These are phyloP conservation scores for Malania oleifera DNA, from an alignment of 164 flowering plant species.

Conservation along the genomic window DNA sequence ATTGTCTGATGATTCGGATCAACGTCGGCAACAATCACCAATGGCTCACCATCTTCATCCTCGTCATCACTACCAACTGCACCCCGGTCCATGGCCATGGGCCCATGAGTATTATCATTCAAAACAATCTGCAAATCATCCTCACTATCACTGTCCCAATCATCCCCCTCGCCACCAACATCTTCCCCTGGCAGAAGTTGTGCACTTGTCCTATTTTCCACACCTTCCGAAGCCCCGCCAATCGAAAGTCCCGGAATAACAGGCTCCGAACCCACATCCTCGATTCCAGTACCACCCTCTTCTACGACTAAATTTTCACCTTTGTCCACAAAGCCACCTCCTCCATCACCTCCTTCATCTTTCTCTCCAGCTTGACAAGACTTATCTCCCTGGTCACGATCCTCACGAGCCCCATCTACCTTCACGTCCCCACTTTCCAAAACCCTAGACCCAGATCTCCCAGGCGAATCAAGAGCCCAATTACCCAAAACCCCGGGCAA, in stretches of 20 bases:
- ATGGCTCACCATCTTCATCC: slow-evolving; percentile 65
- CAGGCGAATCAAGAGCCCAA: neutral
- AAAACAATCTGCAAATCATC: slow-evolving; percentile 95
- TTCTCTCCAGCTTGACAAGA: slow-evolving; percentile 8
- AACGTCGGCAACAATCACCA: slow-evolving; percentile 66
- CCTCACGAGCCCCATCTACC: slow-evolving; percentile 20
- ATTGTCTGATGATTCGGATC: slow-evolving; percentile 39
- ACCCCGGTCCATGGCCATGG: slow-evolving; percentile 38
- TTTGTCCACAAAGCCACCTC: slow-evolving; percentile 12
- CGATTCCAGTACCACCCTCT: slow-evolving; percentile 22
- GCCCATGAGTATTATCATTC: slow-evolving; percentile 52
- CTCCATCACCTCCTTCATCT: slow-evolving; percentile 20
- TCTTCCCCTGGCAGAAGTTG: slow-evolving; percentile 12
- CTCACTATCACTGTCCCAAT: slow-evolving; percentile 94
- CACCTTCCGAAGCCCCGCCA: slow-evolving; percentile 6
- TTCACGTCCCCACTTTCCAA: slow-evolving; percentile 11
- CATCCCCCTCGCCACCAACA: slow-evolving; percentile 38
- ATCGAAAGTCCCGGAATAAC: slow-evolving; percentile 59
- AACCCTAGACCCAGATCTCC: slow-evolving; percentile 13
- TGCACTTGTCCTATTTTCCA: slow-evolving; percentile 10
- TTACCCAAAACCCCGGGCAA: neutral
- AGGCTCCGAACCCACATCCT: slow-evolving; percentile 28
- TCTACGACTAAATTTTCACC: slow-evolving; percentile 32
- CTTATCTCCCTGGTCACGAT: slow-evolving; percentile 3
- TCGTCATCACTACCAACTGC: slow-evolving; percentile 46